Evolutionary conservation across 176 grass and related monocot genomes (phyloP).

Genomic region (Triticum timopheevii): DNA sequence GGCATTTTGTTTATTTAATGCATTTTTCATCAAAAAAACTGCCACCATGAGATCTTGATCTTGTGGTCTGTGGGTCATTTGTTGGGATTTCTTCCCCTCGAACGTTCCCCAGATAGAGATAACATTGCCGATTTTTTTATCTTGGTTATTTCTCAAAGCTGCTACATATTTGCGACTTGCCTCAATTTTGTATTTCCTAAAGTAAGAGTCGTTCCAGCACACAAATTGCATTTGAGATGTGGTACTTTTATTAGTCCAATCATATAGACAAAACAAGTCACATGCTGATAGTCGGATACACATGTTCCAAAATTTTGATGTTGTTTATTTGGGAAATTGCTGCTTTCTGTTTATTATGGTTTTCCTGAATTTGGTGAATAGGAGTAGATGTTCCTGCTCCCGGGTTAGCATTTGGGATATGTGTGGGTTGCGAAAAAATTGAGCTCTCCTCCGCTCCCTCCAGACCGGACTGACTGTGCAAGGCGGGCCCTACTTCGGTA

Average conservation of each 20-base stretch:
- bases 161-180: neutral
- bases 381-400: neutral
- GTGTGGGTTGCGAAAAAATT: neutral
- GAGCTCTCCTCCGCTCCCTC: no score
- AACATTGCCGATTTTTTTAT: no score
- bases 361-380: neutral
- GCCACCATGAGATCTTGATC: no score
- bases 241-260: neutral
- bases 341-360: neutral
- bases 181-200: neutral
- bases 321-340: neutral
- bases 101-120: no score
- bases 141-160: neutral
- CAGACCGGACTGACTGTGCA: no score
- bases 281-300: neutral
- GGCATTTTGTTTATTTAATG: no score
- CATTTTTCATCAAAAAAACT: neutral
- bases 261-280: neutral
- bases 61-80: no score
- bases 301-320: neutral
- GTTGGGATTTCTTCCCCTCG: no score
- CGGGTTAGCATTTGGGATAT: neutral
- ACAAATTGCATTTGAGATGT: neutral
- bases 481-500: no score
- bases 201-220: neutral